Evolutionary conservation across 2,329 filamentous ascomycete species (phyloP), one percentile per base, ranked within the genome.

Genomic region (Pseudogymnoascus sp.): DNA sequence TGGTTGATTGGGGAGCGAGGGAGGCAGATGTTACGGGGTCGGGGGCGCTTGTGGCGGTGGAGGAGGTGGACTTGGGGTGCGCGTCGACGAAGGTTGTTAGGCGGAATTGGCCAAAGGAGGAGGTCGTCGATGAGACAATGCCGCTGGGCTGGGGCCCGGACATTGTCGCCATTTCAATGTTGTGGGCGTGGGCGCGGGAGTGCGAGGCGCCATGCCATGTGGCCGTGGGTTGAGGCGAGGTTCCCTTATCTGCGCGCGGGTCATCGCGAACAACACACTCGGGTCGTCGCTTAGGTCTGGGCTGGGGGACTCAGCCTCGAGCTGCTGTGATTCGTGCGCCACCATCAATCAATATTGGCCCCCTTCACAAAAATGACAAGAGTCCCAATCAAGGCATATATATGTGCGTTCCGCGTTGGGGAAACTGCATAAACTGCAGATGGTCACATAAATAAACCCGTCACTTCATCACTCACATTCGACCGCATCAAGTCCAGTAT

Each of bases 21-120:
- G 26, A 15, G 7, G 21, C 6, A 4, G 31, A 11, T 17, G 62
- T 3, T 37, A n/a, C 4, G 35, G 19, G 46, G 35, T 35, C 35
- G 5, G 19, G 26, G 59, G 11, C 26, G 17, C 33, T 17, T 63
- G 29, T 9, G 40, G 40, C 46, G 40, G 63, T 37, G 21, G 31
- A 23, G 11, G 19, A 13, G 38, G 66, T 46, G 63, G 59, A 62
- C 59, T 64, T 64, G 38, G 64, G 63, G 37, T 61, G 61, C 61
- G 59, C 62, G 50, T 66, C 66, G 40, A 69, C 67, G 62, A 69
- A 69, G 64, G 67, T 64, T 21, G 63, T 64, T 15, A 67, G 50
- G 19, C 65, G 66, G 59, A 71, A 70, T 61, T 68, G 67, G 59
- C 64, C 60, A 63, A 68, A 67, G n/a, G 64, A 69, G 4, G 67